These are phyloP conservation scores for Bipolaris gigantea DNA, from an alignment of 2,329 filamentous ascomycete species.

Conservation along the genomic window DNA sequence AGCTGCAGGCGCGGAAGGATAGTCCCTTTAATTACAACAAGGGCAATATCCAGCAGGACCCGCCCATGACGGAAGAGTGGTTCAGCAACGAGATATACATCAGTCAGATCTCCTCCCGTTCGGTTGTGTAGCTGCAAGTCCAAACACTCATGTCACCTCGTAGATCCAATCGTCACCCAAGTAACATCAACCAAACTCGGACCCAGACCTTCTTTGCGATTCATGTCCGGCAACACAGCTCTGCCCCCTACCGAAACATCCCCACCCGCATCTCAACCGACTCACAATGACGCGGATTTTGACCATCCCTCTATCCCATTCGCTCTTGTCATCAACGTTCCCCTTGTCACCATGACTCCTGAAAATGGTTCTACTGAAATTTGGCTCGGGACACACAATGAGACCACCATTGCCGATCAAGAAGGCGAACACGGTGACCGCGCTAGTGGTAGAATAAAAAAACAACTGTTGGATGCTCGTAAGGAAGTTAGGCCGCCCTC, in stretches of 20 bases:
- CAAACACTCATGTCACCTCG: not conserved
- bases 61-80: conserved; percentile 53
- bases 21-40: conserved; percentile 65
- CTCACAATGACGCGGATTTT: conserved; percentile 41
- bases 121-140: not conserved
- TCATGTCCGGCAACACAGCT: conserved; percentile 42
- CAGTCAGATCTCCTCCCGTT: conserved; percentile 47
- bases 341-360: conserved; percentile 50
- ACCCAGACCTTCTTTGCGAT: conserved; percentile 34
- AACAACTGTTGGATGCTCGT: conserved; percentile 24
- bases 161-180: conserved; percentile 59
- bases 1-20: conserved; percentile 55
- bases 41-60: conserved; percentile 64
- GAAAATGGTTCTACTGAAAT: conserved; percentile 56
- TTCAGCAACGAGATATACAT: conserved; percentile 52
- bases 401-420: conserved; percentile 41
- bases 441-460: conserved; percentile 36
- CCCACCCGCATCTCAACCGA: conserved; percentile 38
- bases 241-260: conserved; percentile 51
- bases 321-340: conserved; percentile 53
- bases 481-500: conserved; percentile 21
- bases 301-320: conserved; percentile 46
- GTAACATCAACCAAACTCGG: conserved; percentile 54
- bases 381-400: conserved; percentile 53
- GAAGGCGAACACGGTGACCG: conserved; percentile 46